phyloP scores from a whole-genome alignment of 257 asterid genomes.

The Penstemon newberryi region DNA sequence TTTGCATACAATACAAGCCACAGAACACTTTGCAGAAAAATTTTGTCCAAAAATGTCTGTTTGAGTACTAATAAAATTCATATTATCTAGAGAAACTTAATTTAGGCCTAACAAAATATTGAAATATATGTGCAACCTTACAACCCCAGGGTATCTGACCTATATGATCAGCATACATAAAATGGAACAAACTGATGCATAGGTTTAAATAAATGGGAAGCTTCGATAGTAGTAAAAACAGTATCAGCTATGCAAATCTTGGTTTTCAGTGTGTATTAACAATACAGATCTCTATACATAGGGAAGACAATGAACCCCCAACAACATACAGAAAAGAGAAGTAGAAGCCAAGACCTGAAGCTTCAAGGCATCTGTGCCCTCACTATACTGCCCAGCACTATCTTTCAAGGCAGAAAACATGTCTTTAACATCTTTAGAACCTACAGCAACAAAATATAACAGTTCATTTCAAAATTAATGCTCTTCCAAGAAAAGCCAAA shows the following conservation, averaged over 20 bases:
- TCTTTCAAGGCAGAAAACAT: conserved; percentile 66
- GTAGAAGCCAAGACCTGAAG: conserved; percentile 62
- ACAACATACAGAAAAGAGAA: conserved; percentile 16
- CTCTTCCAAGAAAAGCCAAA: conserved; percentile 15
- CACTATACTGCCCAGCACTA: conserved; percentile 53
- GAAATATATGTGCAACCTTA: background rate
- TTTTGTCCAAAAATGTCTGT: background rate
- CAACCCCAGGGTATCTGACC: background rate
- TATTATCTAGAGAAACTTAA: conserved; percentile 11
- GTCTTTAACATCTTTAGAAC: conserved; percentile 79
- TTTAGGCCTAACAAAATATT: background rate
- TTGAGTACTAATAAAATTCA: background rate
- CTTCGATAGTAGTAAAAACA: conserved; percentile 2
- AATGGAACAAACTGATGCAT: conserved; percentile 9
- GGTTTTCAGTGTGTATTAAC: conserved; percentile 10
- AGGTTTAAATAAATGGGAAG: conserved; percentile 13
- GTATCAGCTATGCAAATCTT: conserved; percentile 13
- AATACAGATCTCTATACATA: conserved; percentile 6
- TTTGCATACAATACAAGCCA: conserved; percentile 6
- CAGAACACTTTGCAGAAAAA: conserved; percentile 4
- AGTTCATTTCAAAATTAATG: conserved; percentile 15
- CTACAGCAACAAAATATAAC: conserved; percentile 53
- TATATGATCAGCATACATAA: background rate
- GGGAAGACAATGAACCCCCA: conserved; percentile 1
- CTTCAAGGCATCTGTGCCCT: conserved; percentile 49